Conservation (phyloP, 1,284 basidiomycete species). For the Melampsora americana region DNA sequence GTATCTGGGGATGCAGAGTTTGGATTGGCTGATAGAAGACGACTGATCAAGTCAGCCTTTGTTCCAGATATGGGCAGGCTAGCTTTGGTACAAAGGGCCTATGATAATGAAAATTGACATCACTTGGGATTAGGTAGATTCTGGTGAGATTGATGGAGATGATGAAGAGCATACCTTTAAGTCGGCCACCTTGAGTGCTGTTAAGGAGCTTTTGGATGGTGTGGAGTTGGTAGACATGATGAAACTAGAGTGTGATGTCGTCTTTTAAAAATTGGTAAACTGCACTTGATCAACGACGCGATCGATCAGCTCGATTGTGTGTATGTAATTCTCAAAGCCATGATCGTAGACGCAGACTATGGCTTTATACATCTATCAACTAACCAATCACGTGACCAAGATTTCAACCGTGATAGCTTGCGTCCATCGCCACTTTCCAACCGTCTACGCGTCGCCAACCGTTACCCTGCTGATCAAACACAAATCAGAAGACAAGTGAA, state of each 20-base stretch:
- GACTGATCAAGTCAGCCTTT: slow-evolving; percentile 36
- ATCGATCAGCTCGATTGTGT: no score
- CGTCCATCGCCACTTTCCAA: no score
- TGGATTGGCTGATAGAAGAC: slow-evolving; percentile 12
- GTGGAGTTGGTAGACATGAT: not conserved
- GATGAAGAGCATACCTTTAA: slow-evolving; percentile 25
- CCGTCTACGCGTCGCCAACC: no score
- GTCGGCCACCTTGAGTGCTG: slow-evolving; percentile 31
- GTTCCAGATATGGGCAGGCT: slow-evolving; percentile 29
- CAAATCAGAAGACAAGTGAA: no score
- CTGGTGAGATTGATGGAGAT: not conserved
- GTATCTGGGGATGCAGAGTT: not conserved
- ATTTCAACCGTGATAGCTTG: no score
- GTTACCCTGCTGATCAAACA: no score
- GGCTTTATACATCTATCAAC: no score
- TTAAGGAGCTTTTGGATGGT: slow-evolving; percentile 20
- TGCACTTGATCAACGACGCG: not conserved
- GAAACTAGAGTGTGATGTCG: not conserved
- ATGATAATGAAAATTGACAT: not conserved
- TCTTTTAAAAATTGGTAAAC: not conserved
- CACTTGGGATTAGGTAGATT: not conserved
- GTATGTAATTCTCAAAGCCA: no score
- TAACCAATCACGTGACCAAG: no score
- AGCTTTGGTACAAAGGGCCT: slow-evolving; percentile 35
- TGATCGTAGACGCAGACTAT: no score